Evolutionary conservation across 352 stramenopile species (phyloP).

Genomic region (Globisporangium solare): DNA sequence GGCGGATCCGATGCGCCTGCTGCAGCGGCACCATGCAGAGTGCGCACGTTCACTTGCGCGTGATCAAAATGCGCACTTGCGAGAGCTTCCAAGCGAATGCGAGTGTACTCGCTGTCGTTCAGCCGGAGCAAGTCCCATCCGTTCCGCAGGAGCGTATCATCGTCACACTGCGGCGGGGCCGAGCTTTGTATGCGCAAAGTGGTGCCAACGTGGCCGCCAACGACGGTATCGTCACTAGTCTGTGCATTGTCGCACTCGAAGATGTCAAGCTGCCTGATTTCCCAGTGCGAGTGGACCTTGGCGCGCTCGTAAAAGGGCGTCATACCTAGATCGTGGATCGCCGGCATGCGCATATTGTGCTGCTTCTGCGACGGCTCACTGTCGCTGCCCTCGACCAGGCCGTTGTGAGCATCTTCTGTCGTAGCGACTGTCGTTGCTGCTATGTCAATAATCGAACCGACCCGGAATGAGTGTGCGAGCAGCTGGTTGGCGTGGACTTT

Average conservation of each 20-base stretch:
- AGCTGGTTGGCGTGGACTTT: constrained; percentile 15
- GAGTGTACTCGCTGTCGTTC: constrained; percentile 29
- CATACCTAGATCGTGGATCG: neutral
- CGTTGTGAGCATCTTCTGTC: neutral
- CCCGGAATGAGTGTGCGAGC: constrained; percentile 6
- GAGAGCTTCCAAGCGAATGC: constrained; percentile 28
- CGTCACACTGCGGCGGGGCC: constrained; percentile 12
- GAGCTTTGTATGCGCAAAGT: neutral
- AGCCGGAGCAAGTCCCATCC: constrained; percentile 38
- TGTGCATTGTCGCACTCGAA: constrained; percentile 6
- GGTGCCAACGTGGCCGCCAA: neutral
- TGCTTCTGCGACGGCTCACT: neutral
- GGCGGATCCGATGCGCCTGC: neutral
- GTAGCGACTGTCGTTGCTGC: neutral
- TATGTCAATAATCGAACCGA: constrained; percentile 3
- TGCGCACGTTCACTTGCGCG: constrained; percentile 27
- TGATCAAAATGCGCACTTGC: constrained; percentile 31
- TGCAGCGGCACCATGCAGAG: neutral
- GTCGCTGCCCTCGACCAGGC: neutral
- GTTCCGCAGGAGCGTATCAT: constrained; percentile 30
- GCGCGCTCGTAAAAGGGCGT: constrained; percentile 4
- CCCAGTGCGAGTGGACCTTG: constrained; percentile 11
- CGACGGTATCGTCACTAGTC: neutral
- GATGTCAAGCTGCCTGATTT: constrained; percentile 11
- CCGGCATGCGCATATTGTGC: no score